Base-by-base conservation (phyloP, 495 filamentous ascomycete genomes). In the Penicillium macrosclerotiorum region DNA sequence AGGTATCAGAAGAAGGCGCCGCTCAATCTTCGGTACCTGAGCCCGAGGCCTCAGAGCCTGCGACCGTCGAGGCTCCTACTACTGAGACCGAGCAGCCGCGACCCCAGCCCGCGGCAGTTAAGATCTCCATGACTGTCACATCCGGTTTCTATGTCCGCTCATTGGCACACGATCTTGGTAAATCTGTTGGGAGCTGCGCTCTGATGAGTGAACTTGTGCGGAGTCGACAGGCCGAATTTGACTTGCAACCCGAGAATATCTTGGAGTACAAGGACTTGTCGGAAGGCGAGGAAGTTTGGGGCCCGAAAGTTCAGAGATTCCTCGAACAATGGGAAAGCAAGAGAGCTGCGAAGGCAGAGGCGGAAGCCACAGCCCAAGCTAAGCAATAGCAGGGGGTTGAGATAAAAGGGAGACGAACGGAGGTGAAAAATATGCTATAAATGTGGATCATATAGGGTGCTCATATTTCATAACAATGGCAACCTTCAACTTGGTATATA, bases 91-190 rank as follows among this genome's bases (percentile, higher is more conserved):
- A 58, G 47, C 59, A 67, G 34, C 49, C 51, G 14, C 46, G 49
- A 36, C 51, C 60, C 16, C 69, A 42, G 6, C 82, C 85, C 6
- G 80, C 89, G 2, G 91, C 90, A 6, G 84, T 81, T 30, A 86
- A 78, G 60, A 78, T 99, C 37, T 80, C 83, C 43, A 89, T 99
- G 87, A 95, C 86, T 1, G 93, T 96, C 30, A 85, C 90, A 4
- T 95, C 90, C 3, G 93, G 93, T 31, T 99, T 97, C 75, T 99
- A 99, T 67, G 93, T 99, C 30, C 88, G 93, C 42, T 91, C 85
- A 25, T 76, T 99, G 32, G 88, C 88, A 42, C 90, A 97, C 56
- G 94, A 99, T 56, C 75, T 99, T 22, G 93, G 93, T 13, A 77
- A 82, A 53, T 88, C 90, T 32, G 69, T 95, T 8, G 83, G 84